Evolutionary conservation across 345 rosid species (phyloP), one percentile per base, ranked within the genome.

Genomic region (Ceriops zippeliana): DNA sequence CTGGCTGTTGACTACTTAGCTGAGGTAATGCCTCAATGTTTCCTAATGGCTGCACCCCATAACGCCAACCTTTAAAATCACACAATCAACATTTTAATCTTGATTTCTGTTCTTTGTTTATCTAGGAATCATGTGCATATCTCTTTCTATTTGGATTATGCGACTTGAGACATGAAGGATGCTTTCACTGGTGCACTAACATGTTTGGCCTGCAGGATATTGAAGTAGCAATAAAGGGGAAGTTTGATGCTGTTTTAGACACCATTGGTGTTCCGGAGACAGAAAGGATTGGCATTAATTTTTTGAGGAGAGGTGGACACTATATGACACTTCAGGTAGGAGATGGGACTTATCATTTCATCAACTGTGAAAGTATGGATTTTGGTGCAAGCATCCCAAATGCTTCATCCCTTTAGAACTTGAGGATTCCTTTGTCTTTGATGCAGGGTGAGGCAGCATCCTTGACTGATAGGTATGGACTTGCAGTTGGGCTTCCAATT

Each of bases 251-350:
- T 58, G 99, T 91, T 68, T 76, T 95, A 77, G 99, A 95, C 79
- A 95, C 99, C 61, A 91, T 95, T 79, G 99, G 99, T 62, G 88
- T 80, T 28, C 82, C 87, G 58, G 96, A 91, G 73, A 91, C 97
- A 1, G 97, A 95, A 81, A 86, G 96, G 80, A 64, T 82, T 27
- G 90, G 97, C 70, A 76, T 84, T 67, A 88, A 82, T 70, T 78
- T 95, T 77, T 82, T 95, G 81, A 86, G 80, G 70, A 85, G 87
- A 70, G 96, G 96, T 35, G 97, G 98, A 67, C 84, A 89, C 80
- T 89, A 88, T 73, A 91, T 93, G 99, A 93, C 97, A 38, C 97
- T 91, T 63, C 96, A 91, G 85, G 96, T 87, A 65, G 68, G 24
- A 13, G 22, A 57, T 31, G 51, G 37, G 35, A 51, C 17, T 30